These are phyloP conservation scores for Epichloe baconii DNA, from an alignment of 2,329 filamentous ascomycete species.

Conservation along the genomic window DNA sequence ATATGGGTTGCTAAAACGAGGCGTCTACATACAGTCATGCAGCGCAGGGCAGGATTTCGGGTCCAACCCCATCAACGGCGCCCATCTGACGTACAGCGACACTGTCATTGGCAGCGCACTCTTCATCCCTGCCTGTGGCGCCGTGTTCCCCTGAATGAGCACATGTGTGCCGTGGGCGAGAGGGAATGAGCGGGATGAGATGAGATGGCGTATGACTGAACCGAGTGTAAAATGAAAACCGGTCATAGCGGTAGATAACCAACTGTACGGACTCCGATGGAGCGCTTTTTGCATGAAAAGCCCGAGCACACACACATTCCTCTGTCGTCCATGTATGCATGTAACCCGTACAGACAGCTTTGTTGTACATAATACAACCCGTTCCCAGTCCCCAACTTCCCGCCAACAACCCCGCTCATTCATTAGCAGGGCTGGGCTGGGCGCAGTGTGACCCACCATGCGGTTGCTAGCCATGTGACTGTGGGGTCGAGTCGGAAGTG, in stretches of 20 bases:
- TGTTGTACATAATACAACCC: background rate
- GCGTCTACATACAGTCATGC: background rate
- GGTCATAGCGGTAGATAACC: no score
- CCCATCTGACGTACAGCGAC: slow-evolving; percentile 2
- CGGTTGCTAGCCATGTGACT: background rate
- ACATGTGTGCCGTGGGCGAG: no score
- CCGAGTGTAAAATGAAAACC: no score
- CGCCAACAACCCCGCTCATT: background rate
- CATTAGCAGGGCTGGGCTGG: background rate
- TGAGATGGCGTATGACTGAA: no score
- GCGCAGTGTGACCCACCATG: no score
- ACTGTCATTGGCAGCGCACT: slow-evolving; percentile 1
- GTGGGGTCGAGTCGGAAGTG: background rate
- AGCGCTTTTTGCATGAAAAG: no score
- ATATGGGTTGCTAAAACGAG: no score
- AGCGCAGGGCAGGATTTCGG: slow-evolving; percentile 3
- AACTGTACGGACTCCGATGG: no score
- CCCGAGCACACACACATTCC: no score
- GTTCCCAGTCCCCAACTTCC: background rate
- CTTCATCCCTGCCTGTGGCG: slow-evolving; percentile 1
- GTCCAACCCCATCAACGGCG: slow-evolving; percentile 1
- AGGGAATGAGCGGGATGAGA: no score
- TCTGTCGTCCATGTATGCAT: no score
- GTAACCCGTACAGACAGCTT: no score
- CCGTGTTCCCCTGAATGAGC: background rate